Evolutionary conservation across 75 land plant species (phyloP), one percentile per base, ranked within the genome.

Genomic region (Azolla pinnata): DNA sequence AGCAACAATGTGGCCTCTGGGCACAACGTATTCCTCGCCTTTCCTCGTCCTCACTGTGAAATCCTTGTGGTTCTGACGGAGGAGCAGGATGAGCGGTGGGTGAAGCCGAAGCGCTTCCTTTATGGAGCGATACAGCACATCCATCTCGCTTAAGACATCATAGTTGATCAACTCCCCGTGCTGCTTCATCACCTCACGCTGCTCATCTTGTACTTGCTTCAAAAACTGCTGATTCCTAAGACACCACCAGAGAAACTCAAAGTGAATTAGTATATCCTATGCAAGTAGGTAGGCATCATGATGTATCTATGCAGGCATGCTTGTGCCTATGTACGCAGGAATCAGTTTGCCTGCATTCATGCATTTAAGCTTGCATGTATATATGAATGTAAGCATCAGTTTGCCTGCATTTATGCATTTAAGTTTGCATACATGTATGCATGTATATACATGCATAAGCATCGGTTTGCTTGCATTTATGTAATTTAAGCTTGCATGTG

Each of bases 51-150:
- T 82, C 54, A 93, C 98, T 31, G 76, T 68, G 69, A 93, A 93
- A 32, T 93, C 98, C 32, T 65, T 75, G 75, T 93, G 96, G 25
- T 79, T 79, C 21, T 74, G 65, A 2, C 98, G 84, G n/a, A 93
- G 70, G 52, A 93, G 75, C 77, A 93, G 74, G 35, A 93, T 88
- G 33, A 93, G 70, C 28, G 98, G 98, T 19, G 95, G 98, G 57
- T 93, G 98, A 8, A 93, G 79, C 44, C 98, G 78, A 49, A 93
- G 64, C 2, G 98, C 95, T 69, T 93, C 98, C 64, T 93, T 93
- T 61, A 85, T 93, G 70, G 80, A 76, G 46, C 98, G 63, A 47
- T 87, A 79, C 17, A 90, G 71, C 30, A 63, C 54, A 31, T 83
- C 88, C 95, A 93, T 93, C 69, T 88, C 95, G 35, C 83, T 64